These are phyloP conservation scores for Galerina sulciceps DNA, from an alignment of 768 basidiomycete species.

Conservation along the genomic window DNA sequence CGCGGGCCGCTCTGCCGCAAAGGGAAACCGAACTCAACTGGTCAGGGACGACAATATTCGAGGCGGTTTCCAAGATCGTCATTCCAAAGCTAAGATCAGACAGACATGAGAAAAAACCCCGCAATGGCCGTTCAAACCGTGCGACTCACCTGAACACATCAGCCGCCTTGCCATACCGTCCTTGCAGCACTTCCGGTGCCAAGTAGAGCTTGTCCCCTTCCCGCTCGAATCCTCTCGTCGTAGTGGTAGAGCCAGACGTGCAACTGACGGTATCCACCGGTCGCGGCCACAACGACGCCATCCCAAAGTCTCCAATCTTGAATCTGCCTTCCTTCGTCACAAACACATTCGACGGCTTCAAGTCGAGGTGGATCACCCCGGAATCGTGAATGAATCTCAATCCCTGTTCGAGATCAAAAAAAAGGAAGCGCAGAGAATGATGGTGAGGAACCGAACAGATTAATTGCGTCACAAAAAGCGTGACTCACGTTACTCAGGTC, in stretches of 20 bases:
- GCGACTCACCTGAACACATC: constrained; percentile 92
- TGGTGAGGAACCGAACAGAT: constrained; percentile 30
- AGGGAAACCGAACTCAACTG: constrained; percentile 64
- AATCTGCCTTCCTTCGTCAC: constrained; percentile 85
- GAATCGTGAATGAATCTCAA: constrained; percentile 87
- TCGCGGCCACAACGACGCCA: constrained; percentile 91
- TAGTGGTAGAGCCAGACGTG: not conserved
- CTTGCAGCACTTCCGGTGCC: constrained; percentile 94
- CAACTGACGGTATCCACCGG: constrained; percentile 1
- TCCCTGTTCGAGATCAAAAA: constrained; percentile 51
- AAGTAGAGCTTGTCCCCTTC: constrained; percentile 98
- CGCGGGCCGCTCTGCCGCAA: constrained; percentile 17
- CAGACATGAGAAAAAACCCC: constrained; percentile 43
- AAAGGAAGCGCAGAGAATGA: constrained; percentile 5
- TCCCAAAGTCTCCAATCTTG: constrained; percentile 98
- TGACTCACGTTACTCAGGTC: constrained; percentile 86
- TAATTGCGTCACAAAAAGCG: constrained; percentile 30
- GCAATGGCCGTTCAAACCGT: constrained; percentile 35
- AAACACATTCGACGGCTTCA: constrained; percentile 98
- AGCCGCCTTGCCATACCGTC: constrained; percentile 89
- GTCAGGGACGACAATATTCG: constrained; percentile 96
- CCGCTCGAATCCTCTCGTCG: constrained; percentile 73
- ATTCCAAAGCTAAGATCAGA: constrained; percentile 79
- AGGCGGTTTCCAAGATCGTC: constrained; percentile 92
- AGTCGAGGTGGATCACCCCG: constrained; percentile 91